These are phyloP conservation scores for Vigna unguiculata DNA, from an alignment of 306 rosid genomes.

Conservation along the genomic window DNA sequence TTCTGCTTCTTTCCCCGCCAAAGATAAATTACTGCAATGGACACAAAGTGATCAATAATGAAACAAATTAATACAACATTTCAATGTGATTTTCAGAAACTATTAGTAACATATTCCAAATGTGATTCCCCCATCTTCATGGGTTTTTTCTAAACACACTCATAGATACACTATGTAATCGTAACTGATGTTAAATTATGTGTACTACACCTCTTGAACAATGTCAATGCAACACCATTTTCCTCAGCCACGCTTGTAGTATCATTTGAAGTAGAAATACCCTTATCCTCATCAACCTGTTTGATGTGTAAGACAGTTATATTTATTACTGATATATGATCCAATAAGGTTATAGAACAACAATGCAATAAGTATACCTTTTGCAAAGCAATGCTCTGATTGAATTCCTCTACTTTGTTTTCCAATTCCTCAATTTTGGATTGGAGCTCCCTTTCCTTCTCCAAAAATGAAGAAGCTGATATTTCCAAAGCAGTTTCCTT, in stretches of 20 bases:
- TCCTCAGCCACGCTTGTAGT: conserved; percentile 32
- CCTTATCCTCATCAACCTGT: conserved; percentile 56
- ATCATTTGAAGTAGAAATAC: conserved; percentile 28
- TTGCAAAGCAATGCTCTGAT: conserved; percentile 56
- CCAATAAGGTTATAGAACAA: conserved; percentile 23
- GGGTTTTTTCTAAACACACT: too few species aligned
- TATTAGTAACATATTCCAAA: too few species aligned
- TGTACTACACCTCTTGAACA: conserved; percentile 52
- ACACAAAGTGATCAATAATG: conserved; percentile 29
- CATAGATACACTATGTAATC: background rate
- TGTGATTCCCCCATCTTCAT: too few species aligned
- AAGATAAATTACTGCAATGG: conserved; percentile 48
- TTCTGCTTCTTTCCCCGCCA: conserved; percentile 46
- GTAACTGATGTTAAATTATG: background rate
- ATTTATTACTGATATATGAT: conserved; percentile 22
- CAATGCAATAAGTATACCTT: conserved; percentile 54
- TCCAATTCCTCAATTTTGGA: conserved; percentile 74
- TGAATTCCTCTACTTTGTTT: conserved; percentile 64
- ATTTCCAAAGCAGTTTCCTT: conserved; percentile 78
- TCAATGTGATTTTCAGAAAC: too few species aligned
- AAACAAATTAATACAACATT: background rate
- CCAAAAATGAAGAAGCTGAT: conserved; percentile 65
- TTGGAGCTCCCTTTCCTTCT: conserved; percentile 77
- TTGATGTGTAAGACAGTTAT: conserved; percentile 30
- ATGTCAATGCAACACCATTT: conserved; percentile 44